phyloP scores from a whole-genome alignment of 805 yeast species.

The Huiozyma naganishii region DNA sequence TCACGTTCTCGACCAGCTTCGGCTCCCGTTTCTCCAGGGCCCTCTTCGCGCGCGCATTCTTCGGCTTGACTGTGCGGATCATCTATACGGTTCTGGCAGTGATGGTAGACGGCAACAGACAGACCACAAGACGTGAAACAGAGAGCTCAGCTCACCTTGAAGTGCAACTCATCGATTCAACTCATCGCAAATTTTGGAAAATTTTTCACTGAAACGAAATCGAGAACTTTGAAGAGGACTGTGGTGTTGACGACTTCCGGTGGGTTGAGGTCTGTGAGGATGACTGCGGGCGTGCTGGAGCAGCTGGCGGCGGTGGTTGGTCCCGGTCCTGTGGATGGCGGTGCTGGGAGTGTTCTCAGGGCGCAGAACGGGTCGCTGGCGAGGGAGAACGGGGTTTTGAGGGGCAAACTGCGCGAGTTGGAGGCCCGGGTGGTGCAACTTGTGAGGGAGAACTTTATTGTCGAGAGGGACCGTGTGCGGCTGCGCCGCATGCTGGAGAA shows the following conservation, averaged over 20 bases:
- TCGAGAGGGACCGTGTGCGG: no score
- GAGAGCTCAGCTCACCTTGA: neutral
- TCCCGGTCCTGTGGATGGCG: no score
- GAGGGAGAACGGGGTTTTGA: constrained; percentile 42
- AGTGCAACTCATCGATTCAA: neutral
- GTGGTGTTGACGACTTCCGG: no score
- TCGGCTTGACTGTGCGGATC: constrained; percentile 59
- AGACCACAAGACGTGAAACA: neutral
- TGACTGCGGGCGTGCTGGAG: no score
- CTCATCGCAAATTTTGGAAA: neutral
- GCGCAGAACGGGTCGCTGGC: constrained; percentile 47
- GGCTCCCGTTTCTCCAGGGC: constrained; percentile 84
- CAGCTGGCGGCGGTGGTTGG: no score
- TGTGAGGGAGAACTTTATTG: constrained; percentile 36
- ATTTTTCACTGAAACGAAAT: no score
- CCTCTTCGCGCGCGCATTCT: constrained; percentile 91
- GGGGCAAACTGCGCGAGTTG: constrained; percentile 40
- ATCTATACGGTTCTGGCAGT: constrained; percentile 3
- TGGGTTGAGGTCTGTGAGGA: no score
- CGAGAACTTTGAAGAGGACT: no score
- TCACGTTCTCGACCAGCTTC: constrained; percentile 79
- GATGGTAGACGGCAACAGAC: neutral
- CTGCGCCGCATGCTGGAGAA: no score
- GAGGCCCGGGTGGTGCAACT: constrained; percentile 41
- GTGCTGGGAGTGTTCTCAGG: constrained; percentile 2